A percentile compares a stretch with the other conserved stretches of the same genome.
Conservation (phyloP, 1,139 yeast genomes). For the Meyerozyma guilliermondii region DNA sequence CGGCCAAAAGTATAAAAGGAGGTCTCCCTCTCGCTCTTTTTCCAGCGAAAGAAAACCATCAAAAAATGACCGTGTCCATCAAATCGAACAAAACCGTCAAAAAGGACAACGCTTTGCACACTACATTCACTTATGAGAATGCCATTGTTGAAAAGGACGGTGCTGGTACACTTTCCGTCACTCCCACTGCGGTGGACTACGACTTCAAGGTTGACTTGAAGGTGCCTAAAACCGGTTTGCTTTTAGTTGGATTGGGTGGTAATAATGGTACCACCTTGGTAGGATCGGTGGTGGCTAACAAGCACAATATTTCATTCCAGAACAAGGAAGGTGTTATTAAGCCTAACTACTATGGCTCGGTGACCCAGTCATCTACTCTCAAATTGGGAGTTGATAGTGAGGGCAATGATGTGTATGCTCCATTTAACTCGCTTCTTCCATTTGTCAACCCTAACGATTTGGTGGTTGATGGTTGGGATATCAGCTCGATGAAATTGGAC, state of each 20-base stretch:
- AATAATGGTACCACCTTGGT: slow-evolving; percentile 92
- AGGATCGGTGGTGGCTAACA: slow-evolving; percentile 83
- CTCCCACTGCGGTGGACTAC: slow-evolving; percentile 69
- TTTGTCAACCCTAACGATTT: slow-evolving; percentile 87
- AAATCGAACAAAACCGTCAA: slow-evolving; percentile 58
- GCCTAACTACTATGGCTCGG: slow-evolving; percentile 94
- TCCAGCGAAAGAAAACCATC: neutral
- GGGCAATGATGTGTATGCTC: slow-evolving; percentile 89
- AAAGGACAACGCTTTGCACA: slow-evolving; percentile 54
- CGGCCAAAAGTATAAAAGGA: neutral
- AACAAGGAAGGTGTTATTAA: slow-evolving; percentile 76
- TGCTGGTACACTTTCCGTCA: slow-evolving; percentile 59
- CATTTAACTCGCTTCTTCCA: slow-evolving; percentile 86
- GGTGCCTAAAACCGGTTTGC: slow-evolving; percentile 81
- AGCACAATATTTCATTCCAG: slow-evolving; percentile 69
- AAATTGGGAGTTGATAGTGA: slow-evolving; percentile 79
- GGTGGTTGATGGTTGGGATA: slow-evolving; percentile 94
- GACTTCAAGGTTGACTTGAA: slow-evolving; percentile 81
- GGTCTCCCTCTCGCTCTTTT: neutral
- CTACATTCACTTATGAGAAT: slow-evolving; percentile 70
- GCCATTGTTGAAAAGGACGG: slow-evolving; percentile 48
- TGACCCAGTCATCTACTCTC: slow-evolving; percentile 87
- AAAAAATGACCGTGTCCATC: slow-evolving; percentile 37
- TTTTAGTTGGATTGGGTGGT: slow-evolving; percentile 95
- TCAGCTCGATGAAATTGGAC: slow-evolving; percentile 63